These are phyloP conservation scores for Termitomyces sp. DNA, from an alignment of 768 basidiomycete genomes.

Conservation along the genomic window DNA sequence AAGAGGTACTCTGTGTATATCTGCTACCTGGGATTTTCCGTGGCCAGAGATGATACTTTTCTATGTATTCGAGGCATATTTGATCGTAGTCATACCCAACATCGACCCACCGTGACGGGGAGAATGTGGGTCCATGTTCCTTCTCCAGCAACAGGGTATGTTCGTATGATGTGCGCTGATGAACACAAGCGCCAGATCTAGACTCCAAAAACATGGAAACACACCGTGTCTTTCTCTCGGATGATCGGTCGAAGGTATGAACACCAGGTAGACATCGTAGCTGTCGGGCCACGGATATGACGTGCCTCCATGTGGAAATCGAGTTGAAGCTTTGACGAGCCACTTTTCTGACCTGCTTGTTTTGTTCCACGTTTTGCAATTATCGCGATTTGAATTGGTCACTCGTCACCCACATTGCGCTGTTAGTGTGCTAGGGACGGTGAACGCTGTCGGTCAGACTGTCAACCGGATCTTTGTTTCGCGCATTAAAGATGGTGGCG, in stretches of 20 bases:
- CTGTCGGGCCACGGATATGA: background rate
- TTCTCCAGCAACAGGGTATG: background rate
- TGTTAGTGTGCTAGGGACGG: background rate
- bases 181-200: background rate
- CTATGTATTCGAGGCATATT: background rate
- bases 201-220: background rate
- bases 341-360: background rate
- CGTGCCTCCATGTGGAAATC: background rate
- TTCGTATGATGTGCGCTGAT: background rate
- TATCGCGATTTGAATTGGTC: background rate
- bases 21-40: background rate
- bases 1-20: background rate
- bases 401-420: no score
- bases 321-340: background rate
- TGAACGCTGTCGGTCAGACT: no score
- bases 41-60: background rate
- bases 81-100: background rate
- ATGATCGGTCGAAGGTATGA: background rate
- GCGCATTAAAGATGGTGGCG: background rate
- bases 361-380: background rate
- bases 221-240: background rate
- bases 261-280: background rate
- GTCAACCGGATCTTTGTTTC: background rate
- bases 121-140: background rate
- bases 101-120: background rate